Evolutionary conservation across 805 yeast genomes (phyloP), one percentile per base, ranked within the genome.

Genomic region (Tetrapisispora phaffii): DNA sequence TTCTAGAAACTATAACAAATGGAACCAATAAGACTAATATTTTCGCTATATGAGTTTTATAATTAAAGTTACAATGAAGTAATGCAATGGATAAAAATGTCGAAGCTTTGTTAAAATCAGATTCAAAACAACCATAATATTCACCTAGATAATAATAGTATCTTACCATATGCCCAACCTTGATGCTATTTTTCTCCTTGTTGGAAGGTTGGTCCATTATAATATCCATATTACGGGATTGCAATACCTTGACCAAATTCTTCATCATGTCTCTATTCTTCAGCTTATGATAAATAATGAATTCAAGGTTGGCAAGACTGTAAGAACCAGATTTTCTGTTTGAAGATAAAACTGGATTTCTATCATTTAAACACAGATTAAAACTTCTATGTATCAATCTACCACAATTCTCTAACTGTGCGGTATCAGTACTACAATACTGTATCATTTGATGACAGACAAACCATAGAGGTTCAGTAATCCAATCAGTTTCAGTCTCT

Each of bases 321-420:
- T 81, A 85, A 17, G 83, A 79, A 41, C 81, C 84, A 50, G 65
- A 62, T 54, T 80, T 72, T 57, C 84, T 82, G 48, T 82, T 76
- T 13, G 55, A 54, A 0, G 39, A 42, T 19, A 61, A 40, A 23
- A 74, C 74, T n/a, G 76, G 74, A 48, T 78, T 79, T 47, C 89
- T 73, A 62, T 88, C 96, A 50, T 84, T 85, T 37, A 88, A 68
- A 50, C 95, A 85, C 4, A 83, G 58, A 47, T 82, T 85, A 65
- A 86, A 83, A 7, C 89, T 75, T 48, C 78, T 73, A 60, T 86
- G 87, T 44, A 87, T 70, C 2, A 81, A 72, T 48, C 79, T 68
- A 0, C 85, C 80, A 35, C 85, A 73, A 38, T 68, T 70, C 46
- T 79, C 84, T 34, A 73, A 57, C 37, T 42, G 39, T 34, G 24